Percentiles rank a stretch among this genome's conserved stretches.
These are phyloP conservation scores for Auricularia cornea DNA, from an alignment of 768 basidiomycete genomes.

Conservation along the genomic window DNA sequence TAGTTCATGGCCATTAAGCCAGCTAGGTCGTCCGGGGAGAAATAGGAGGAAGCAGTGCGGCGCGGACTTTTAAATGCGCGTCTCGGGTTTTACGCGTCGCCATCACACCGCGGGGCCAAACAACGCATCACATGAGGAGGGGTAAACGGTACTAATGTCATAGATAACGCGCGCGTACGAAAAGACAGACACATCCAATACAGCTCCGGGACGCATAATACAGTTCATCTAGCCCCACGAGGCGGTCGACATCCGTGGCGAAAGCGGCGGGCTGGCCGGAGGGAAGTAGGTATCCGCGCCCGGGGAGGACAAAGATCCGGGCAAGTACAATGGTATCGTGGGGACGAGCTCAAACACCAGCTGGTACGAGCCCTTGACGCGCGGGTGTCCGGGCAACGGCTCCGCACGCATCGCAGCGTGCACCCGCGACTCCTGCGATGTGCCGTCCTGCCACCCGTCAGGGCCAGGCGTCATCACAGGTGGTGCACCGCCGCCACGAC, in stretches of 20 bases:
- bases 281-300: slow-evolving; percentile 43
- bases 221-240: background rate
- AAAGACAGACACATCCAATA: background rate
- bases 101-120: background rate
- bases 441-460: slow-evolving; percentile 37
- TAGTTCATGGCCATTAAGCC: background rate
- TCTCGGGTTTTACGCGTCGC: background rate
- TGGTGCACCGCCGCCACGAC: slow-evolving; percentile 39
- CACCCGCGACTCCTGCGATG: slow-evolving; percentile 71
- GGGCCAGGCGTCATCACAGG: slow-evolving; percentile 32
- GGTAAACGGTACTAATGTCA: background rate
- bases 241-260: slow-evolving; percentile 28
- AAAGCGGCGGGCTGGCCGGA: slow-evolving; percentile 46
- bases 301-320: slow-evolving; percentile 48
- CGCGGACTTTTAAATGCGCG: background rate
- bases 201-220: background rate
- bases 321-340: slow-evolving; percentile 62
- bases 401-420: slow-evolving; percentile 76
- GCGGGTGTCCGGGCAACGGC: slow-evolving; percentile 23
- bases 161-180: background rate
- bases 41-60: background rate
- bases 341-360: slow-evolving; percentile 40
- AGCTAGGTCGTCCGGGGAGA: background rate
- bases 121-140: background rate
- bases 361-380: slow-evolving; percentile 14